phyloP scores from a whole-genome alignment of 106 monocot species.

The Vanilla planifolia region DNA sequence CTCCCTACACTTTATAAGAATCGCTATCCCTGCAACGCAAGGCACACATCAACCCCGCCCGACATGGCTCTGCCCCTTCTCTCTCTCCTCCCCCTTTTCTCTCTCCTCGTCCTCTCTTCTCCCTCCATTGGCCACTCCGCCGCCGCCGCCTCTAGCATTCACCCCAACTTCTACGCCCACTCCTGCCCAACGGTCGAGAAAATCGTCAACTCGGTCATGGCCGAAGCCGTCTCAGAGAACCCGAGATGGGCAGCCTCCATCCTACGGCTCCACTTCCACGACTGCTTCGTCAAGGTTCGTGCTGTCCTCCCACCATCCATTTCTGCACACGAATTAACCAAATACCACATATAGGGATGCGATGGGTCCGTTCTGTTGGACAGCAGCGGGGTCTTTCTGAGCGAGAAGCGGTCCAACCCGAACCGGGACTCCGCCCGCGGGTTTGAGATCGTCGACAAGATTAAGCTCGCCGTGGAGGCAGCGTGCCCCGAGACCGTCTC shows the following conservation, averaged over 20 bases:
- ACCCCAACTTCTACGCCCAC: constrained; percentile 57
- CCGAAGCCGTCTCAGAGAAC: constrained; percentile 40
- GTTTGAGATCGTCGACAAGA: constrained; percentile 45
- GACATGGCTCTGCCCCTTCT: neutral
- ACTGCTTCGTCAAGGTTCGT: constrained; percentile 73
- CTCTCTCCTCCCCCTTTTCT: neutral
- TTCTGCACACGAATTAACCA: neutral
- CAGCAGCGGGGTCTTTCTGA: constrained; percentile 20
- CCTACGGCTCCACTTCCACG: constrained; percentile 72
- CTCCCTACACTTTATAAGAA: no score
- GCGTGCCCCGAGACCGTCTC: constrained; percentile 48
- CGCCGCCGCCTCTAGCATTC: constrained; percentile 6
- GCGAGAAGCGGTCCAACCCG: constrained; percentile 53
- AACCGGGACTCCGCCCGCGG: constrained; percentile 36
- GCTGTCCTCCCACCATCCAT: neutral
- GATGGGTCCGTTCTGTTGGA: constrained; percentile 60
- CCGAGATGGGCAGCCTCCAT: constrained; percentile 68
- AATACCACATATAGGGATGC: constrained; percentile 32
- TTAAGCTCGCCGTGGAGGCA: constrained; percentile 50
- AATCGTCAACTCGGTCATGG: constrained; percentile 45
- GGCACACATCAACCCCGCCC: no score
- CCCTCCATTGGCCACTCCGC: neutral
- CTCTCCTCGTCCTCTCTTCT: constrained; percentile 2
- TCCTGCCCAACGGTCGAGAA: constrained; percentile 47
- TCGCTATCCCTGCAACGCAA: no score